Conservation (phyloP, 352 stramenopile species). For the Phytopythium vexans region DNA sequence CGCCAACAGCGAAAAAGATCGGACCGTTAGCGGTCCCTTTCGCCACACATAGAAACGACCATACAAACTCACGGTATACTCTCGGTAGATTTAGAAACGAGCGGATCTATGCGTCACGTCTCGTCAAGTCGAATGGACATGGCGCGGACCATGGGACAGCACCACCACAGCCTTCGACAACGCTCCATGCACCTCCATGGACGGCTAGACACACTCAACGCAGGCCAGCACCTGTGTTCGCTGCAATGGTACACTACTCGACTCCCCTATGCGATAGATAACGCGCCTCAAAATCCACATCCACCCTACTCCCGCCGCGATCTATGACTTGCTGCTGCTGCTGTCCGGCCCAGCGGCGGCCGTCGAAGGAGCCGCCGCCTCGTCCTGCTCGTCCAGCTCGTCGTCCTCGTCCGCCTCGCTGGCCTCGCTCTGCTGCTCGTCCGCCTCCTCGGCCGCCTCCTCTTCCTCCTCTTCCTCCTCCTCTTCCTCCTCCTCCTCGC, state of each 20-base stretch:
- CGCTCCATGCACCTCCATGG: neutral
- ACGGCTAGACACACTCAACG: neutral
- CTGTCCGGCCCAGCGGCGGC: neutral
- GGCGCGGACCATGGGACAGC: too few relatives aligned
- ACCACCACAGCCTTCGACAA: too few relatives aligned
- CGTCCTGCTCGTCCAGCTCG: constrained; percentile 13
- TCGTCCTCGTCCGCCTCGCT: constrained; percentile 14
- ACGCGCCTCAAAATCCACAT: too few relatives aligned
- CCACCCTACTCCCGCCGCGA: too few relatives aligned
- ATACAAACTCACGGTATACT: too few relatives aligned
- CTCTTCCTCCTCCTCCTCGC: constrained; percentile 14
- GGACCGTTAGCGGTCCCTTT: too few relatives aligned
- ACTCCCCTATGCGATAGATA: too few relatives aligned
- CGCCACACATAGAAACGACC: too few relatives aligned
- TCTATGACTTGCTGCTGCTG: too few relatives aligned
- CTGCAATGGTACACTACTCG: neutral
- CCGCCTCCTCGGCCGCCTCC: constrained; percentile 6
- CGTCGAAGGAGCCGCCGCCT: constrained; percentile 3
- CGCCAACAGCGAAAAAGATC: neutral
- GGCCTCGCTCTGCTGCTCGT: constrained; percentile 13
- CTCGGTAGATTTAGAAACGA: too few relatives aligned
- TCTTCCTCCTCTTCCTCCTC: constrained; percentile 14
- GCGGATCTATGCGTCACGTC: too few relatives aligned
- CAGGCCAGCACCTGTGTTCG: constrained; percentile 2
- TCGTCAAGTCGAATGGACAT: too few relatives aligned